A percentile compares a stretch with the other conserved stretches of the same genome.
phyloP scores from a whole-genome alignment of 106 monocot species.

The Gastrodia elata region DNA sequence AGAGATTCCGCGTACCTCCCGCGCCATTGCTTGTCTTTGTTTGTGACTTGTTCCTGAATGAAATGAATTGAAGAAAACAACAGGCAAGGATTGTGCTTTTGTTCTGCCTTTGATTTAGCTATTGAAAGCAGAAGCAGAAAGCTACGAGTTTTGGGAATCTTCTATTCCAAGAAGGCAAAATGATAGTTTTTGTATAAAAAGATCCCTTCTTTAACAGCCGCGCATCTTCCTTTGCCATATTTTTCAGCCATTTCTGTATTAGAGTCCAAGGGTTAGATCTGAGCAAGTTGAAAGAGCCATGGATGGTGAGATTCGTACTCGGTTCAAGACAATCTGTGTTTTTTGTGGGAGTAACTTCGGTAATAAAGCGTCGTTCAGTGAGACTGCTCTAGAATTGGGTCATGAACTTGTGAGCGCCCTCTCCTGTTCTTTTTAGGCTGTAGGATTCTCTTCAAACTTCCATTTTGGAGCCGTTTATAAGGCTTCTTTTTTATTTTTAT shows the following conservation, averaged over 20 bases:
- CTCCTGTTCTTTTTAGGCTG: background rate
- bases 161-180: background rate
- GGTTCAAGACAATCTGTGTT: constrained; percentile 67
- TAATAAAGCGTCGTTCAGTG: constrained; percentile 43
- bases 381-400: constrained; percentile 69
- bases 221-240: background rate
- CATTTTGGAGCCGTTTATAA: background rate
- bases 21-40: background rate
- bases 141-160: background rate
- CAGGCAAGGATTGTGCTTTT: background rate
- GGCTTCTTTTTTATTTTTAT: background rate
- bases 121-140: background rate
- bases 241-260: background rate
- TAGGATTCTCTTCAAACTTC: background rate
- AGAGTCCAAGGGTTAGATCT: background rate
- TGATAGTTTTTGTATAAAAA: background rate
- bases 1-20: constrained; percentile 1
- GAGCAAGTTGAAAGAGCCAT: background rate
- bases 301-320: constrained; percentile 6
- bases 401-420: constrained; percentile 35
- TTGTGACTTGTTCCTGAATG: background rate
- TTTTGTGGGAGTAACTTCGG: constrained; percentile 84
- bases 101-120: background rate
- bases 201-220: background rate
- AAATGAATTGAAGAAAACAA: background rate